These are phyloP conservation scores for Daedaleopsis nitida DNA, from an alignment of 768 basidiomycete species.

Conservation along the genomic window DNA sequence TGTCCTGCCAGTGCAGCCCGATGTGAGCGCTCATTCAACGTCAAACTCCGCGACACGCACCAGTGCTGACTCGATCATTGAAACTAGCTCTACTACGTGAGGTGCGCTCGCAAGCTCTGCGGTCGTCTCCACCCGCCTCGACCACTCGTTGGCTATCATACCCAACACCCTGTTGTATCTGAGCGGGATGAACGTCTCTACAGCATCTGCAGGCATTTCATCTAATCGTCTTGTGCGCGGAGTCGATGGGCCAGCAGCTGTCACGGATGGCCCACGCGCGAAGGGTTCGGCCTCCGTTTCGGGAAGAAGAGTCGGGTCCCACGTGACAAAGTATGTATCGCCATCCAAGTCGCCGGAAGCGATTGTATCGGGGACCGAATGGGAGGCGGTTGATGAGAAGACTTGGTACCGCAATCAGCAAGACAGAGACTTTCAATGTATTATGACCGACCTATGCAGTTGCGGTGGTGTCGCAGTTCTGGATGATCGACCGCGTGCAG, in stretches of 20 bases:
- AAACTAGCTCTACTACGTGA: conserved; percentile 3
- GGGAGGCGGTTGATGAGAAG: conserved; percentile 15
- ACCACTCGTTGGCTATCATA: conserved; percentile 16
- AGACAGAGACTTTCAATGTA: background rate
- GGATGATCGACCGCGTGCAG: conserved; percentile 10
- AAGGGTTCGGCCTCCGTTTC: background rate
- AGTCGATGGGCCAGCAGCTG: background rate
- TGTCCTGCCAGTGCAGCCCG: conserved; percentile 9
- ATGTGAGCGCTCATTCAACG: background rate
- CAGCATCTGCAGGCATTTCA: conserved; percentile 8
- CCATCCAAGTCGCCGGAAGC: conserved; percentile 23
- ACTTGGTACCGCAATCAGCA: background rate
- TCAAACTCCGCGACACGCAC: background rate
- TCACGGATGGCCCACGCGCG: background rate
- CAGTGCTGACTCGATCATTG: conserved; percentile 17
- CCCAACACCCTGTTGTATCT: conserved; percentile 13
- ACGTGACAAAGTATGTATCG: conserved; percentile 17
- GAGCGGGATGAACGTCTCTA: conserved; percentile 17
- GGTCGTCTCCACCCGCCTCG: conserved; percentile 4
- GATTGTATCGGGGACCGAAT: conserved; percentile 18
- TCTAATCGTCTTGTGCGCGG: background rate
- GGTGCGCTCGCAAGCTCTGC: conserved; percentile 10
- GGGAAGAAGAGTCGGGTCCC: conserved; percentile 17
- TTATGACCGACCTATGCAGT: conserved; percentile 9
- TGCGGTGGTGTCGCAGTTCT: conserved; percentile 8